Percentiles rank a stretch among this genome's conserved stretches.
These are phyloP conservation scores for Musa troglodytarum DNA, from an alignment of 176 grass and related monocot species.

Conservation along the genomic window DNA sequence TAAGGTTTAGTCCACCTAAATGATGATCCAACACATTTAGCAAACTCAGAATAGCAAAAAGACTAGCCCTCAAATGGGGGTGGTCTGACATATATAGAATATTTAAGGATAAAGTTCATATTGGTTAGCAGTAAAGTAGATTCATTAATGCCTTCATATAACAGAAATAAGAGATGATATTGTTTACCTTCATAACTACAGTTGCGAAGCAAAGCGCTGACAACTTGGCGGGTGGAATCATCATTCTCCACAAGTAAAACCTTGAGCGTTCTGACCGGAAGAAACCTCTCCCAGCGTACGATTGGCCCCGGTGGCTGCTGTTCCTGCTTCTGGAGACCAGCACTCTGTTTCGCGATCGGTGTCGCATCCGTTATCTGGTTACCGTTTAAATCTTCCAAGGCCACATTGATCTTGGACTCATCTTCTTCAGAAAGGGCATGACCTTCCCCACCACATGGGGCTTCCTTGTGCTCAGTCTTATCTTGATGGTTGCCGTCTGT, in stretches of 20 bases:
- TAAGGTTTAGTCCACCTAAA: no score
- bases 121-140: not conserved
- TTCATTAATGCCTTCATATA: not conserved
- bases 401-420: conserved; percentile 27
- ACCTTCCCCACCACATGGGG: conserved; percentile 15
- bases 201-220: conserved; percentile 68
- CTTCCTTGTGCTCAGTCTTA: conserved; percentile 12
- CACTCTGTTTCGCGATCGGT: not conserved
- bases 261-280: conserved; percentile 62
- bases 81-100: no score
- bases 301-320: conserved; percentile 8
- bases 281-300: conserved; percentile 68
- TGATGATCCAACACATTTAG: not conserved
- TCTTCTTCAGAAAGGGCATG: conserved; percentile 23
- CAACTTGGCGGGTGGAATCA: conserved; percentile 75
- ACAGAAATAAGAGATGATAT: conserved; percentile 5
- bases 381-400: conserved; percentile 9
- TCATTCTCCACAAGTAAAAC: conserved; percentile 85
- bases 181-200: conserved; percentile 82
- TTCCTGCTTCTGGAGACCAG: conserved; percentile 37
- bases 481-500: conserved; percentile 1
- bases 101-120: no score
- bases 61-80: no score
- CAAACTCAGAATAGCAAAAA: not conserved
- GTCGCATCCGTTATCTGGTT: conserved; percentile 11